Conservation (phyloP, 331 rosid genomes). For the Pyrus hybrid region DNA sequence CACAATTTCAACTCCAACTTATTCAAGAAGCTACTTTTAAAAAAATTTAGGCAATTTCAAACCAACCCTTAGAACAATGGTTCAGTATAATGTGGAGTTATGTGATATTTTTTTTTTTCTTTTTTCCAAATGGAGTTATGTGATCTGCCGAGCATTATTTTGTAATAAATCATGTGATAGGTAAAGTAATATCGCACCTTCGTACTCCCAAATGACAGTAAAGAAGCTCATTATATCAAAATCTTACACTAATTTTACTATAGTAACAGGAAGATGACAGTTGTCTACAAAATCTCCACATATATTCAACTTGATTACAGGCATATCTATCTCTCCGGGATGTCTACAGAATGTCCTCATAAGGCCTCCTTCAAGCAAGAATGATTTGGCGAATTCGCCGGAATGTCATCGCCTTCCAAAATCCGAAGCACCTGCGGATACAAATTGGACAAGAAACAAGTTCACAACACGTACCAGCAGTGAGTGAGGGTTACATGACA, state of each 20-base stretch:
- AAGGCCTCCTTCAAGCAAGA: not conserved
- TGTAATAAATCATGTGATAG: not conserved
- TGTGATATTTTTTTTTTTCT: not conserved
- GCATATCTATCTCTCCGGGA: not conserved
- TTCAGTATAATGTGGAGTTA: too few species aligned
- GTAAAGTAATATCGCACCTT: too few species aligned
- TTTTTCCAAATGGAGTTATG: too few species aligned
- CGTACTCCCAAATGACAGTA: not conserved
- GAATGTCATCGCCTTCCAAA: constrained; percentile 74
- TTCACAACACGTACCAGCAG: not conserved
- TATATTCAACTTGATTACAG: not conserved
- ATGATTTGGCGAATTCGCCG: constrained; percentile 6
- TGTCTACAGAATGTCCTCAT: not conserved
- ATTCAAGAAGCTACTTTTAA: too few species aligned
- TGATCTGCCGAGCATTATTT: fast-evolving
- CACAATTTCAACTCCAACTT: too few species aligned
- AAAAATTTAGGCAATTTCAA: too few species aligned
- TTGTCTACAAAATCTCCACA: not conserved
- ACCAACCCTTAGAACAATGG: too few species aligned
- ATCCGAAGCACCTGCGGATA: constrained; percentile 67
- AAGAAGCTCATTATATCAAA: not conserved
- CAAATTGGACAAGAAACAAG: not conserved
- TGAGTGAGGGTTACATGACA: not conserved
- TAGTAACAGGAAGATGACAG: not conserved
- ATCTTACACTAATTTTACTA: not conserved